Conservation (phyloP, 345 rosid genomes). For the Murraya paniculata region DNA sequence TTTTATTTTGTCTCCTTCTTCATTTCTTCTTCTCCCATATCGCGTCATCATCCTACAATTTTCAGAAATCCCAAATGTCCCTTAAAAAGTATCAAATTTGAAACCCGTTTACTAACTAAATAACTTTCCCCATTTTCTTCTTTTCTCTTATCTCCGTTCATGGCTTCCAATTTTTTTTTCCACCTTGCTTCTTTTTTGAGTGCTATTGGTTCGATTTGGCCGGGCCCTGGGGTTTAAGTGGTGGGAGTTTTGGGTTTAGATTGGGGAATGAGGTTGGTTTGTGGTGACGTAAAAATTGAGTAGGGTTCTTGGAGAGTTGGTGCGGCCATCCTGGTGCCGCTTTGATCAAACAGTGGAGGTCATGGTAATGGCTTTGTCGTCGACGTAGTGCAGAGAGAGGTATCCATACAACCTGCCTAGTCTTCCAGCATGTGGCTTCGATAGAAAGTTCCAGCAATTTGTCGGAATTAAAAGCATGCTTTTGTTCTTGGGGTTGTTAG, state of each 20-base stretch:
- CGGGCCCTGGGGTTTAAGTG: slow-evolving; percentile 1
- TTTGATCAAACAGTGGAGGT: slow-evolving; percentile 75
- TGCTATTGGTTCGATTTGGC: slow-evolving; percentile 33
- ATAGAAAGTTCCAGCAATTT: neutral
- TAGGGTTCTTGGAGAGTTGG: slow-evolving; percentile 83
- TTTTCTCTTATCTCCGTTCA: too few species aligned
- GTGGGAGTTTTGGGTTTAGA: slow-evolving; percentile 38
- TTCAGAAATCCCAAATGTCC: too few species aligned
- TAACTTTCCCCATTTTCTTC: too few species aligned
- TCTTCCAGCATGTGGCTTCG: slow-evolving; percentile 25
- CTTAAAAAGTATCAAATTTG: too few species aligned
- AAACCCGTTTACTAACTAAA: too few species aligned
- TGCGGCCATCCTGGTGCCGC: slow-evolving; percentile 82
- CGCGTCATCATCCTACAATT: too few species aligned
- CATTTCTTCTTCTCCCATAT: too few species aligned
- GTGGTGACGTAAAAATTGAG: slow-evolving; percentile 56
- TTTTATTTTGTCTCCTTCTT: too few species aligned
- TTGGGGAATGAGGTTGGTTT: slow-evolving; percentile 57
- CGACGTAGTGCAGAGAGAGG: slow-evolving; percentile 89
- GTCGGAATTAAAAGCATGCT: neutral
- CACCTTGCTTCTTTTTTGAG: too few species aligned
- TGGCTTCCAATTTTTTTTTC: too few species aligned
- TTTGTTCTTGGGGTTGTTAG: neutral
- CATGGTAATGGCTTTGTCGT: slow-evolving; percentile 58
- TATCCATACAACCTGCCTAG: slow-evolving; percentile 93